These are phyloP conservation scores for Calocera cornea DNA, from an alignment of 768 basidiomycete species.

Conservation along the genomic window DNA sequence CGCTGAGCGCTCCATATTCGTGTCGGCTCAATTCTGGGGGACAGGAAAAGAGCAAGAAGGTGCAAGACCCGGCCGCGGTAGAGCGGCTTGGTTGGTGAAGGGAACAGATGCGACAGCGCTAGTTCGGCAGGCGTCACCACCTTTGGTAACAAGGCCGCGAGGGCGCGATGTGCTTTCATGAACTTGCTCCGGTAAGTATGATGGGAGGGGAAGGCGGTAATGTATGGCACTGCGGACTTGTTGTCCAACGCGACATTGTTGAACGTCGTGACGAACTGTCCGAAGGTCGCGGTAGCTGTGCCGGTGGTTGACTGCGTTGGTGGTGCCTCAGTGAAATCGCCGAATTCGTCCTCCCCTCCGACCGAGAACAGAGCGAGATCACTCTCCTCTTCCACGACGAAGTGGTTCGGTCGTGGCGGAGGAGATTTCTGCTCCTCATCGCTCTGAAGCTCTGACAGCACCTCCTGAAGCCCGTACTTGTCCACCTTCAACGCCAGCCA, in stretches of 20 bases:
- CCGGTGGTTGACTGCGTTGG: slow-evolving; percentile 28
- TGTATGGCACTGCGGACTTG: background rate
- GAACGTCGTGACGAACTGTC: slow-evolving; percentile 32
- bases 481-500: slow-evolving; percentile 51
- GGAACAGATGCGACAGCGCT: slow-evolving; percentile 46
- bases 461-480: slow-evolving; percentile 29
- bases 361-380: background rate
- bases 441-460: slow-evolving; percentile 41
- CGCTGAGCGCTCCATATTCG: slow-evolving; percentile 49
- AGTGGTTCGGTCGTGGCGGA: background rate
- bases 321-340: slow-evolving; percentile 49
- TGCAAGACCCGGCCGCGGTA: slow-evolving; percentile 56
- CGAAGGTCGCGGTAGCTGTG: slow-evolving; percentile 8
- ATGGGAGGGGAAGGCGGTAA: slow-evolving; percentile 20
- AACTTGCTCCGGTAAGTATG: slow-evolving; percentile 42
- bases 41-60: slow-evolving; percentile 63
- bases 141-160: slow-evolving; percentile 45
- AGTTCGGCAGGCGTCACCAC: slow-evolving; percentile 53
- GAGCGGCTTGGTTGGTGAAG: slow-evolving; percentile 30
- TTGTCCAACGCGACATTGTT: slow-evolving; percentile 21
- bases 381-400: slow-evolving; percentile 5
- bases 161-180: slow-evolving; percentile 48
- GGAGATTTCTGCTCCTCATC: slow-evolving; percentile 17
- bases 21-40: slow-evolving; percentile 54
- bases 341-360: slow-evolving; percentile 64